These are phyloP conservation scores for Monocercomonoides exilis DNA, from an alignment of 78 protist species.

Conservation along the genomic window DNA sequence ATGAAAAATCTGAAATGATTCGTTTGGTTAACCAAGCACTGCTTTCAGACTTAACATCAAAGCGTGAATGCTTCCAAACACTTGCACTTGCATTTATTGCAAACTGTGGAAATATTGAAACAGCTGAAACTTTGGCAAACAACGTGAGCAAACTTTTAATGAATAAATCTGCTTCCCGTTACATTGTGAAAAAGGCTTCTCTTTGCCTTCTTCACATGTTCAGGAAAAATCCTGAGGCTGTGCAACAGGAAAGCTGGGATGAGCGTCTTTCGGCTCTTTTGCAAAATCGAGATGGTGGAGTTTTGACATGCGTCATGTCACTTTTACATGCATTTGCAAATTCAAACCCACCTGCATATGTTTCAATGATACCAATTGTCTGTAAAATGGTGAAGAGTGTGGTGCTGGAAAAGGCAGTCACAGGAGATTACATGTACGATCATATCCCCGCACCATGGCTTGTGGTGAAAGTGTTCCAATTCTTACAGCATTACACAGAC, in stretches of 20 bases:
- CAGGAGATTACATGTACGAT: constrained; percentile 79
- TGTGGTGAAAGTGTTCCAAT: constrained; percentile 77
- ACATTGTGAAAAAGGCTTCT: constrained; percentile 74
- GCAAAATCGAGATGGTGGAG: constrained; percentile 53
- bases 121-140: constrained; percentile 71
- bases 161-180: not conserved
- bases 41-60: not conserved
- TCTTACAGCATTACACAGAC: constrained; percentile 72
- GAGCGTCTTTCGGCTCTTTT: constrained; percentile 47
- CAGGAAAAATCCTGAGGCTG: constrained; percentile 61
- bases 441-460: constrained; percentile 84
- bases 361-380: not conserved
- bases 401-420: not conserved
- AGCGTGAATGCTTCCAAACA: constrained; percentile 55
- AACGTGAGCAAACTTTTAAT: constrained; percentile 66
- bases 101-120: constrained; percentile 84
- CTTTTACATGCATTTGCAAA: constrained; percentile 45
- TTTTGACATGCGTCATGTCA: constrained; percentile 52
- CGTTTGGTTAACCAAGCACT: constrained; percentile 81
- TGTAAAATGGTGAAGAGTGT: not conserved
- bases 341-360: not conserved
- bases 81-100: constrained; percentile 81
- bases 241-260: constrained; percentile 17
- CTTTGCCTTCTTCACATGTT: constrained; percentile 78
- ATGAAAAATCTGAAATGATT: constrained; percentile 78